These are phyloP conservation scores for Eucalyptus curtisii DNA, from an alignment of 345 rosid species.

Conservation along the genomic window DNA sequence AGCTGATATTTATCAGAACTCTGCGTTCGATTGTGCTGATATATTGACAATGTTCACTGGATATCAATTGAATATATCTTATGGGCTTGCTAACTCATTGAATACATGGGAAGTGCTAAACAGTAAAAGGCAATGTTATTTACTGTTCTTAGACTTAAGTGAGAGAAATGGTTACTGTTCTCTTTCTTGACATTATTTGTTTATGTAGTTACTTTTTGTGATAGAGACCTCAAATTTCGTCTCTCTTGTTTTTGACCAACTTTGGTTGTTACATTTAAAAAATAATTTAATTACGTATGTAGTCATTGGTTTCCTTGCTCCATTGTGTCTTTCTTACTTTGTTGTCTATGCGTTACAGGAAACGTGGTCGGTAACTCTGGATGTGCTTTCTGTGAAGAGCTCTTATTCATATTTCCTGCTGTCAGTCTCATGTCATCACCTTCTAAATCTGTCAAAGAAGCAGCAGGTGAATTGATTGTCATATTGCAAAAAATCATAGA, in stretches of 20 bases:
- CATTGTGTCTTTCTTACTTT: neutral
- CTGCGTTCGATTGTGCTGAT: neutral
- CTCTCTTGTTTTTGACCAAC: neutral
- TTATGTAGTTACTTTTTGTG: neutral
- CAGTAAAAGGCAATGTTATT: neutral
- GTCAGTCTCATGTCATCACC: slow-evolving; percentile 70
- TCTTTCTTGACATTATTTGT: neutral
- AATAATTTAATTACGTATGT: neutral
- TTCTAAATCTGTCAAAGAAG: slow-evolving; percentile 65
- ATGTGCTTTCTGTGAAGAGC: slow-evolving; percentile 39
- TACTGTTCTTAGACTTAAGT: neutral
- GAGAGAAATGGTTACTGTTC: neutral
- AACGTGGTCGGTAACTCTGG: slow-evolving; percentile 9
- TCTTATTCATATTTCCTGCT: slow-evolving; percentile 58
- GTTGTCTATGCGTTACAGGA: slow-evolving; percentile 17
- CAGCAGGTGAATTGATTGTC: slow-evolving; percentile 60
- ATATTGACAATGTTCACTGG: neutral
- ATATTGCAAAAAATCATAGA: slow-evolving; percentile 47
- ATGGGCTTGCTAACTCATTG: neutral
- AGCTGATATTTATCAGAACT: neutral
- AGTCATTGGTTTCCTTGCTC: neutral
- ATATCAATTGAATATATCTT: neutral
- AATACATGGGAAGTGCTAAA: neutral
- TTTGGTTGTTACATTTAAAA: neutral
- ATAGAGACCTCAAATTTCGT: neutral